Evolutionary conservation across 495 filamentous ascomycete genomes (phyloP).

Genomic region (Sabuloglossum arenarium): DNA sequence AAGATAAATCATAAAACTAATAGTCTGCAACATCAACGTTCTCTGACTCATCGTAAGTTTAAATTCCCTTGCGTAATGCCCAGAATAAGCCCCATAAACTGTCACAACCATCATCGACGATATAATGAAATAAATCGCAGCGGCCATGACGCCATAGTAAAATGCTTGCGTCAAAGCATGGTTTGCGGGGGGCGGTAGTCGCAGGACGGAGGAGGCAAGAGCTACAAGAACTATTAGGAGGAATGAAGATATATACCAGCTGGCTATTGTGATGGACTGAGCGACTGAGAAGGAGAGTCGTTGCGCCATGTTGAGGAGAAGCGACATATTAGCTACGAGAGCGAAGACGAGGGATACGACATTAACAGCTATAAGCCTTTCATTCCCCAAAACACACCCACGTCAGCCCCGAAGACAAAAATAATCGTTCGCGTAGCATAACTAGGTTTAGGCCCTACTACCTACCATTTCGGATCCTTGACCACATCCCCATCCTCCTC

Average conservation of each 20-base stretch:
- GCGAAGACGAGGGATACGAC: constrained; percentile 51
- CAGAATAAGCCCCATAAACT: constrained; percentile 37
- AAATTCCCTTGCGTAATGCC: constrained; percentile 49
- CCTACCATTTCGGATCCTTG: constrained; percentile 48
- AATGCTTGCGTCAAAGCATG: constrained; percentile 50
- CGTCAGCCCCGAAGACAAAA: neutral
- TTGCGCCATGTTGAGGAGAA: constrained; percentile 57
- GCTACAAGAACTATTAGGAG: constrained; percentile 39
- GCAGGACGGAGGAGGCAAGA: constrained; percentile 29
- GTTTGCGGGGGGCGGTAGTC: constrained; percentile 19
- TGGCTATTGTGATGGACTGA: constrained; percentile 43
- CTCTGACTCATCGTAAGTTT: constrained; percentile 51
- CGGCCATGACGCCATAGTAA: constrained; percentile 64
- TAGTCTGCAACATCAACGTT: constrained; percentile 78
- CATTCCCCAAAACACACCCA: neutral
- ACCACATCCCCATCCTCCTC: constrained; percentile 30
- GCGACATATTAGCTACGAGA: constrained; percentile 44
- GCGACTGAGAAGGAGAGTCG: constrained; percentile 31
- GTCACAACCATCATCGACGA: constrained; percentile 50
- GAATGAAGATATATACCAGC: constrained; percentile 46
- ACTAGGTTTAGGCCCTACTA: constrained; percentile 1
- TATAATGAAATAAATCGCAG: constrained; percentile 54
- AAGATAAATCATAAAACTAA: constrained; percentile 54
- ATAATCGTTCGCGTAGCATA: neutral
- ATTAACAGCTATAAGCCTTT: constrained; percentile 40